Evolutionary conservation across 768 basidiomycete species (phyloP).

Genomic region (Polyporus arcularius): DNA sequence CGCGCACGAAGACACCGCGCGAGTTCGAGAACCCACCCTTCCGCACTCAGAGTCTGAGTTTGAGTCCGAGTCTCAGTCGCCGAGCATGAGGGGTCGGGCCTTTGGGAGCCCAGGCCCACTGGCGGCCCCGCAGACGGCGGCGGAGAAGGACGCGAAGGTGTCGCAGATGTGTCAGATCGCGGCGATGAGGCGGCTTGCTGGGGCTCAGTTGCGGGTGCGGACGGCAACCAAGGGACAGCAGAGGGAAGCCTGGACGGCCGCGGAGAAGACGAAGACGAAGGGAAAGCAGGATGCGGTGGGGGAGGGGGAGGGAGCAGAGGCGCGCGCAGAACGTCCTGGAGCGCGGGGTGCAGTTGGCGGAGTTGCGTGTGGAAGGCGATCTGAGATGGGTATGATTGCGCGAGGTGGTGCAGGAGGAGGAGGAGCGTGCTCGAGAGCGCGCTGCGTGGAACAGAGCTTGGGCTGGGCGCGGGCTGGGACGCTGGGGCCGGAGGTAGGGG

Average conservation of each 20-base stretch:
- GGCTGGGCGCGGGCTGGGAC: neutral
- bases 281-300: neutral
- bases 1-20: conserved; percentile 52
- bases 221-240: neutral
- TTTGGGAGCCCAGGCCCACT: too few relatives aligned
- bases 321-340: conserved; percentile 25
- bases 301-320: neutral
- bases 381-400: conserved; percentile 66
- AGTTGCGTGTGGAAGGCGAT: conserved; percentile 50
- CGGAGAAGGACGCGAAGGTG: too few relatives aligned
- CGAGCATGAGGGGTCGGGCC: too few relatives aligned
- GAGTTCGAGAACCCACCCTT: conserved; percentile 55
- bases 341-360: conserved; percentile 39
- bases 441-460: conserved; percentile 1
- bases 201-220: neutral
- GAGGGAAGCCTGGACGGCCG: neutral
- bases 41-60: neutral
- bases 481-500: neutral
- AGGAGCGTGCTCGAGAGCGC: conserved; percentile 42
- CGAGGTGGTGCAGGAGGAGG: conserved; percentile 59
- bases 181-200: too few relatives aligned
- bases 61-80: too few relatives aligned
- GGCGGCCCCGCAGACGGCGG: too few relatives aligned
- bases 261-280: neutral
- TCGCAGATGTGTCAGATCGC: too few relatives aligned